phyloP scores from a whole-genome alignment of 495 filamentous ascomycete species.

The Xylaria intraflava region DNA sequence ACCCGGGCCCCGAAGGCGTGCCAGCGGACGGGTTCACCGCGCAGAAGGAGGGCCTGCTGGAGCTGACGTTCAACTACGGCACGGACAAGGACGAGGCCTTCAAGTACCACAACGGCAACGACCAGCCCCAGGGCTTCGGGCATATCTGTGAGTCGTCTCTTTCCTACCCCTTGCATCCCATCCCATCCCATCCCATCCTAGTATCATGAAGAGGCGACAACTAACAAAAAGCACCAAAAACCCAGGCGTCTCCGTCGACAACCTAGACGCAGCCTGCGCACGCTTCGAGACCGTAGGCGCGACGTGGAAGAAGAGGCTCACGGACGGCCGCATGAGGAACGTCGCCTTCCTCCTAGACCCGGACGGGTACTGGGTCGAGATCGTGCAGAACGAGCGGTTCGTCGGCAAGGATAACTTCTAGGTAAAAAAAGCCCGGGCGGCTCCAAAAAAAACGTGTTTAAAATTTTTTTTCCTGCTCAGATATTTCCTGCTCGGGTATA shows the following conservation, averaged over 20 bases:
- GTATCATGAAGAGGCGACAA: slow-evolving; percentile 18
- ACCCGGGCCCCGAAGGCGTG: slow-evolving; percentile 46
- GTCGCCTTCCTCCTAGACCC: slow-evolving; percentile 93
- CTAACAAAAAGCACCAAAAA: too few relatives aligned
- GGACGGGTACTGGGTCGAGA: slow-evolving; percentile 87
- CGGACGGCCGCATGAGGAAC: slow-evolving; percentile 86
- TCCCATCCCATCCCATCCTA: not conserved
- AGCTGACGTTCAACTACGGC: slow-evolving; percentile 95
- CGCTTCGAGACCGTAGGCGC: slow-evolving; percentile 76
- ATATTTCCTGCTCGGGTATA: too few relatives aligned
- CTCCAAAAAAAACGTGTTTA: not conserved
- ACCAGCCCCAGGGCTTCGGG: slow-evolving; percentile 87
- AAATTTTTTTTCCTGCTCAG: too few relatives aligned
- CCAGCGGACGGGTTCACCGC: slow-evolving; percentile 49
- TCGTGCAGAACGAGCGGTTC: slow-evolving; percentile 67
- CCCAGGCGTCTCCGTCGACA: slow-evolving; percentile 82
- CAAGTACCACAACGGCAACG: slow-evolving; percentile 89
- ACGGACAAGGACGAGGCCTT: slow-evolving; percentile 83
- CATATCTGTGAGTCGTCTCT: slow-evolving; percentile 64
- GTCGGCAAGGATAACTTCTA: slow-evolving; percentile 49
- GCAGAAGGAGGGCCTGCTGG: slow-evolving; percentile 73
- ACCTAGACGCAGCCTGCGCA: slow-evolving; percentile 75
- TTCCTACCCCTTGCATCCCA: not conserved
- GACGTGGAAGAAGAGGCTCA: slow-evolving; percentile 90
- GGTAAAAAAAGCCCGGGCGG: not conserved